These are phyloP conservation scores for Dovyalis caffra DNA, from an alignment of 345 rosid genomes.

Conservation along the genomic window DNA sequence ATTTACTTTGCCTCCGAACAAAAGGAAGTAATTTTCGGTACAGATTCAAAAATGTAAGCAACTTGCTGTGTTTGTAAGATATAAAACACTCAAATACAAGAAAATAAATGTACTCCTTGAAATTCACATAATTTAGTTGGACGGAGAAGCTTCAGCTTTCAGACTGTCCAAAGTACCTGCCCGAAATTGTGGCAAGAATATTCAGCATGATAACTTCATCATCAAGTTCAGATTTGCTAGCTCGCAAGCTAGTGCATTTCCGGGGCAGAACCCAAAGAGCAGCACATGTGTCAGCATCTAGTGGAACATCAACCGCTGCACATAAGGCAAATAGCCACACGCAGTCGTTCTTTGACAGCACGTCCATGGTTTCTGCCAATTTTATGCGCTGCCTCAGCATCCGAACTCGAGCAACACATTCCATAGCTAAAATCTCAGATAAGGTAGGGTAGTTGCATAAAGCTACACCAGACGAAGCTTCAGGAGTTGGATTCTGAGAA, in stretches of 20 bases:
- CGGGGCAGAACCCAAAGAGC: constrained; percentile 61
- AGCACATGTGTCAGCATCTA: constrained; percentile 68
- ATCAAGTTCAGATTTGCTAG: constrained; percentile 54
- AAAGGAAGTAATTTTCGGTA: too few relatives aligned
- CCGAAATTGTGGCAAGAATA: constrained; percentile 70
- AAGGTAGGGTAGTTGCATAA: constrained; percentile 36
- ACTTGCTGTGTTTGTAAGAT: too few relatives aligned
- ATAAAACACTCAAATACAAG: too few relatives aligned
- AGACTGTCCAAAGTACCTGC: constrained; percentile 76
- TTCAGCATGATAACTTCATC: constrained; percentile 75
- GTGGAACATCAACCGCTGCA: constrained; percentile 72
- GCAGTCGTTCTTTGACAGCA: constrained; percentile 46
- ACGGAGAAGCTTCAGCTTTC: constrained; percentile 25
- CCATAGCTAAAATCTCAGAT: constrained; percentile 58
- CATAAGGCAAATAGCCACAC: constrained; percentile 76
- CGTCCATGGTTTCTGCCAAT: constrained; percentile 38
- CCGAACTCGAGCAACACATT: constrained; percentile 62
- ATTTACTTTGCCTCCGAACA: too few relatives aligned
- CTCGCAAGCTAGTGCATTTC: constrained; percentile 73
- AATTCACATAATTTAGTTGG: not conserved
- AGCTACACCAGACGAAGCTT: constrained; percentile 18
- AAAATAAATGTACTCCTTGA: too few relatives aligned
- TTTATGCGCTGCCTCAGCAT: constrained; percentile 61
- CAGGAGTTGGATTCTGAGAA: constrained; percentile 7
- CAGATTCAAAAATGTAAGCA: too few relatives aligned